phyloP scores from a whole-genome alignment of 116 monocot genomes.

The Cymodocea nodosa region DNA sequence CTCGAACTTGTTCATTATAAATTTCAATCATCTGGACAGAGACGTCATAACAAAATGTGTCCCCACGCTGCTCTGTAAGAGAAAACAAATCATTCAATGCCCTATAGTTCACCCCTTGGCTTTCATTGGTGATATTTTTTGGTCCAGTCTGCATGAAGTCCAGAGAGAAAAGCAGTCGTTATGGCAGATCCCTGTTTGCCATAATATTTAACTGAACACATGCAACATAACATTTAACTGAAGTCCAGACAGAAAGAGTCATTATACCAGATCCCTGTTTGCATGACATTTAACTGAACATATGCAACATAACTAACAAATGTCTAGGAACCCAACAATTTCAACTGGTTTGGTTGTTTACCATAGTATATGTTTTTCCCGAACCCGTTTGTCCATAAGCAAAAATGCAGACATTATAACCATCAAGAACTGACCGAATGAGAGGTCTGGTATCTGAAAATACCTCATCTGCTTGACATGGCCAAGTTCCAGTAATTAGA shows the following conservation, averaged over 20 bases:
- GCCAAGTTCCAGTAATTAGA: neutral
- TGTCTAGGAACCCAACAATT: neutral
- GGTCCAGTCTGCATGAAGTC: constrained; percentile 64
- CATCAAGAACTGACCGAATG: constrained; percentile 95
- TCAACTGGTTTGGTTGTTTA: constrained; percentile 9
- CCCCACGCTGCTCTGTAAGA: constrained; percentile 68
- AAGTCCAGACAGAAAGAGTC: neutral
- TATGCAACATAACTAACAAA: too few species aligned
- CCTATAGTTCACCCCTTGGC: constrained; percentile 80
- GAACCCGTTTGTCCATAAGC: constrained; percentile 99
- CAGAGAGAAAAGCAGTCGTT: neutral
- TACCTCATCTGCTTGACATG: constrained; percentile 57
- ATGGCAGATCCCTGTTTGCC: neutral
- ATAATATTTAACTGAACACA: too few species aligned
- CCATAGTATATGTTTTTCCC: constrained; percentile 98
- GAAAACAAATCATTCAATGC: constrained; percentile 79
- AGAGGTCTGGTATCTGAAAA: constrained; percentile 90
- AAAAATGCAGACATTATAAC: constrained; percentile 99
- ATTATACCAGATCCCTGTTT: neutral
- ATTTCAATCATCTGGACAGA: constrained; percentile 98
- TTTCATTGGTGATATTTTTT: constrained; percentile 43
- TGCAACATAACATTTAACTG: too few species aligned
- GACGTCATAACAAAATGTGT: constrained; percentile 63
- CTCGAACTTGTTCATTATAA: constrained; percentile 98
- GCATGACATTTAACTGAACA: too few species aligned